These are phyloP conservation scores for Huntiella omanensis DNA, from an alignment of 2,329 filamentous ascomycete species.

Conservation along the genomic window DNA sequence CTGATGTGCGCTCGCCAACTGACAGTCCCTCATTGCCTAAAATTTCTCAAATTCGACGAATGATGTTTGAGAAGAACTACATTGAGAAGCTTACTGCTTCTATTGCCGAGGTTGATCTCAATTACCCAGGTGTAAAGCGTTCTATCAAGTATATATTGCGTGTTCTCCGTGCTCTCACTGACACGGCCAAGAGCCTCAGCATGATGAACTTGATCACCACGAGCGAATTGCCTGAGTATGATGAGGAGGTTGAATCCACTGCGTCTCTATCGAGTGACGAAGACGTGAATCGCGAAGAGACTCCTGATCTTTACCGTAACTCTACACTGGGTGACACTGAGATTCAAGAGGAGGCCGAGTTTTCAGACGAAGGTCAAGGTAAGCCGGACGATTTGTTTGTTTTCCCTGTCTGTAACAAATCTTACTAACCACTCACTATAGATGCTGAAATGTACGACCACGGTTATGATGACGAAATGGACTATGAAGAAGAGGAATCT, in stretches of 20 bases:
- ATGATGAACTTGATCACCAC: slow-evolving; percentile 57
- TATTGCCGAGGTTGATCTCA: slow-evolving; percentile 87
- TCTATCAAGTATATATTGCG: slow-evolving; percentile 93
- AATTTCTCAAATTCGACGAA: slow-evolving; percentile 55
- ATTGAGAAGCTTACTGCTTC: slow-evolving; percentile 75
- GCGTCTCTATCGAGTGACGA: slow-evolving; percentile 81
- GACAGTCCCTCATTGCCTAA: slow-evolving; percentile 21
- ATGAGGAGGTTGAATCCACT: slow-evolving; percentile 70
- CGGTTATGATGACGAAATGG: slow-evolving; percentile 82
- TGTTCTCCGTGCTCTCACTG: slow-evolving; percentile 71
- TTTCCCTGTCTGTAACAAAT: too few species aligned
- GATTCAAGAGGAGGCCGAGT: slow-evolving; percentile 48
- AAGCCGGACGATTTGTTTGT: slow-evolving; percentile 12
- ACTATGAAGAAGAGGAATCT: slow-evolving; percentile 66
- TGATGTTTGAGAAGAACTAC: slow-evolving; percentile 98
- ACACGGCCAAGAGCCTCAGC: slow-evolving; percentile 71
- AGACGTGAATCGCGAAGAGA: slow-evolving; percentile 68
- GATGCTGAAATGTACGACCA: slow-evolving; percentile 90
- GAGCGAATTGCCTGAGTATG: slow-evolving; percentile 42
- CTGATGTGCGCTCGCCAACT: slow-evolving; percentile 22
- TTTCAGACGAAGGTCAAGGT: slow-evolving; percentile 32
- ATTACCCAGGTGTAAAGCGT: slow-evolving; percentile 80
- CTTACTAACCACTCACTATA: slow-evolving; percentile 22
- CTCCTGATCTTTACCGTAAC: slow-evolving; percentile 90
- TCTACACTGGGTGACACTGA: slow-evolving; percentile 92